Percentiles rank a stretch among this genome's conserved stretches.
Conservation (phyloP, 2,329 filamentous ascomycete genomes). For the Lachnellula occidentalis region DNA sequence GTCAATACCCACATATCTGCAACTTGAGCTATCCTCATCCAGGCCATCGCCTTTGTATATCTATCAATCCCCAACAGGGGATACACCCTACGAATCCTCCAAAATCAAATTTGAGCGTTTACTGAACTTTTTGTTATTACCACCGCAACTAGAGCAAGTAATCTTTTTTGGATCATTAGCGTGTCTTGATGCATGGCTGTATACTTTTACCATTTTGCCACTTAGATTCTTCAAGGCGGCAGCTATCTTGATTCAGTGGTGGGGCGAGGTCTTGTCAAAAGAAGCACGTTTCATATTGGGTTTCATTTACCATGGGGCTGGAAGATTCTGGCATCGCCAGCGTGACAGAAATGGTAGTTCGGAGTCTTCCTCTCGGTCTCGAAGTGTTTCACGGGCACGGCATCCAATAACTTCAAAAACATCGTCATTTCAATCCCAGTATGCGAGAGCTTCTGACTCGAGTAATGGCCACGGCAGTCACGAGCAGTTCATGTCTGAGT, state of each 20-base stretch:
- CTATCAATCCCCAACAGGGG: conserved; percentile 50
- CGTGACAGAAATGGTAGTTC: conserved; percentile 43
- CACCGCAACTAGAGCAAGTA: conserved; percentile 75
- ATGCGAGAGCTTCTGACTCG: conserved; percentile 15
- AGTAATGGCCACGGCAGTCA: conserved; percentile 7
- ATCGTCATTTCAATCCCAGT: conserved; percentile 22
- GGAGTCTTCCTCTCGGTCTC: conserved; percentile 22
- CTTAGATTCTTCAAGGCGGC: conserved; percentile 80
- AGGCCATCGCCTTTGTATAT: conserved; percentile 62
- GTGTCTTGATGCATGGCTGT: conserved; percentile 92
- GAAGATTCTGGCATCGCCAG: conserved; percentile 63
- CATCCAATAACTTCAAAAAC: conserved; percentile 21
- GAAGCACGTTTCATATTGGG: conserved; percentile 67
- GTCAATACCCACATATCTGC: conserved; percentile 60
- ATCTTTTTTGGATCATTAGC: conserved; percentile 84
- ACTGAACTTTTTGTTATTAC: conserved; percentile 80
- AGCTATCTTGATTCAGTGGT: conserved; percentile 72
- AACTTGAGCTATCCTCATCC: conserved; percentile 58
- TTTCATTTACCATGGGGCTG: conserved; percentile 75
- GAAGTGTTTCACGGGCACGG: conserved; percentile 26
- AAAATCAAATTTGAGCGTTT: conserved; percentile 88
- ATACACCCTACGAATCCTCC: conserved; percentile 82
- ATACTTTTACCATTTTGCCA: conserved; percentile 92
- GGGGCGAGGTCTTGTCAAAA: conserved; percentile 64
- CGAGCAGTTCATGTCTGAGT: conserved; percentile 19